Percentiles rank a stretch among this genome's conserved stretches.
phyloP scores from a whole-genome alignment of 768 basidiomycete genomes.

The Russula olivacea region DNA sequence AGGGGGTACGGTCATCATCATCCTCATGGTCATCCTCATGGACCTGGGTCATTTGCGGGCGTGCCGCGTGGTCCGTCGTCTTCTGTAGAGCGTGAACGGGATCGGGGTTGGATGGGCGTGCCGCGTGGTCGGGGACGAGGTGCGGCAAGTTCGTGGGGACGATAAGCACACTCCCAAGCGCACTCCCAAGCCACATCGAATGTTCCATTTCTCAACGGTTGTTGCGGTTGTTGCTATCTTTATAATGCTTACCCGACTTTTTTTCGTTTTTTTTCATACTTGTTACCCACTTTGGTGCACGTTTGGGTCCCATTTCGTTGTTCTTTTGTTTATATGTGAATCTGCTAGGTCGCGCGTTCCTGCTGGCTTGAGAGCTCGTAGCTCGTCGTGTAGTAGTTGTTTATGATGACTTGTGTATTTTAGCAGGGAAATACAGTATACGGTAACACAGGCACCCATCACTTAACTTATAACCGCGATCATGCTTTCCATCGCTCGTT shows the following conservation, averaged over 20 bases:
- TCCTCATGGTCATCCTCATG: slow-evolving; percentile 5
- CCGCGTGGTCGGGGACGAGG: slow-evolving; percentile 22
- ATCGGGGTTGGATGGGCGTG: slow-evolving; percentile 19
- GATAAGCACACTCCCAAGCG: not conserved
- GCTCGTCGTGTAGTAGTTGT: slow-evolving; percentile 14
- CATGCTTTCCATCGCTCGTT: slow-evolving; percentile 3
- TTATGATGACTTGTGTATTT: slow-evolving; percentile 8
- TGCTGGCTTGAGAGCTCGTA: not conserved
- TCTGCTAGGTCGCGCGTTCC: not conserved
- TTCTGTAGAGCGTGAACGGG: slow-evolving; percentile 23
- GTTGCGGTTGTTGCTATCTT: not conserved
- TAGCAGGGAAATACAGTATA: not conserved
- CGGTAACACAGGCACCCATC: not conserved
- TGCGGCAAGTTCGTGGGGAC: slow-evolving; percentile 20
- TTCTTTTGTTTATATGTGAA: not conserved
- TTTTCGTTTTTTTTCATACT: not conserved
- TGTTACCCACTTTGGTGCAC: slow-evolving; percentile 6
- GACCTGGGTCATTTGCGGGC: slow-evolving; percentile 13
- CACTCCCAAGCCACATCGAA: too few relatives aligned
- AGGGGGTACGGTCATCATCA: not conserved
- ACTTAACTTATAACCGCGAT: not conserved
- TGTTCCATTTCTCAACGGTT: not conserved
- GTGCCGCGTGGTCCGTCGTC: slow-evolving; percentile 22
- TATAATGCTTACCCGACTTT: not conserved
- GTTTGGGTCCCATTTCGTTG: not conserved